Evolutionary conservation across 78 protist genomes (phyloP), one percentile per base, ranked within the genome.

Genomic region (Dictyostelium purpureum): DNA sequence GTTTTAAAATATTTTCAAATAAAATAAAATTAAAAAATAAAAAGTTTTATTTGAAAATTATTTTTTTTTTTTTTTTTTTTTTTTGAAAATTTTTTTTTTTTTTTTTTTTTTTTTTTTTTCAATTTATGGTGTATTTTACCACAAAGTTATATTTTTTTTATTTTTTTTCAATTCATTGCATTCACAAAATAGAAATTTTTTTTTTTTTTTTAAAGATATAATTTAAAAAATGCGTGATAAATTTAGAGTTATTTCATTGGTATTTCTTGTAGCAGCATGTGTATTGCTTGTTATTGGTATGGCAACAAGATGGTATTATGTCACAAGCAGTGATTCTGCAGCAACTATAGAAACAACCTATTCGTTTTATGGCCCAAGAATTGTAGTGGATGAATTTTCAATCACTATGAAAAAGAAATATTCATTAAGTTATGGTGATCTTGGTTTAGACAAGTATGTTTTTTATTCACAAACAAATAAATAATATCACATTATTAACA

Each of bases 281-380:
- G 42, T 33, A 16, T 26, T 69, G 2, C 21, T 69, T 3, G 19
- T 69, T 19, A 51, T 52, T 6, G 76, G 76, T 11, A 35, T 69
- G 76, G 76, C 76, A 19, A 69, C 76, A 19, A 18, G 51, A 21
- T 69, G 76, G 76, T 69, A 69, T 69, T n/a, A 38, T 28, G 21
- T 69, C 21, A 24, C 7, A 11, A 21, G 11, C 21, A 2, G 16
- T 0, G 38, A 69, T 24, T 19, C 47, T 0, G 18, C 45, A 11
- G 21, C 0, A 0, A 45, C 31, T 40, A 7, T 69, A 19, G 7
- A 45, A n/a, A 18, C 18, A 38, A 51, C 14, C 0, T 38, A 40
- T 69, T 69, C 47, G 19, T 38, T 69, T 42, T 42, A 69, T 42
- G 24, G 52, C 5, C 47, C 76, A 40, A 69, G 40, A 42, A 69